Base-by-base conservation (phyloP, 768 basidiomycete species). In the Russula sp. region DNA sequence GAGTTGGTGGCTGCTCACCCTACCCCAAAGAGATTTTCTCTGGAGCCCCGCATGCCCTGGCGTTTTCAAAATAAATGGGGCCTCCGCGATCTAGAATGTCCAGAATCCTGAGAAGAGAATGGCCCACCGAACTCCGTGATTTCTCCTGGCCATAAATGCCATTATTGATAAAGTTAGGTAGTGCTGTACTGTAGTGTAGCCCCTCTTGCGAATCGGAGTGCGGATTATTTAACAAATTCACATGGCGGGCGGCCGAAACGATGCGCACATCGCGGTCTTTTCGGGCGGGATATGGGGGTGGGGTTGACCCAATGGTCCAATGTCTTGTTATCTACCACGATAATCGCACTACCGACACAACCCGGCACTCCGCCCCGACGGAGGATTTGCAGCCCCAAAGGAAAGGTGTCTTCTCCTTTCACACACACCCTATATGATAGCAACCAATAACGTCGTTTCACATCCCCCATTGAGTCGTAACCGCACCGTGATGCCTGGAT, bases 101-200 rank as follows among this genome's bases (percentile, higher is more conserved):
- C 25, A 36, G 54, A 35, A 36, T 5, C 14, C 25, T 46, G 43
- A 48, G 46, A 55, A 29, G 25, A 29, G 25, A 46, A 47, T 35
- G 11, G 43, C 45, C 38, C n/a, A 32, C 29, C 10, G 11, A 47
- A 62, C 38, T 58, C 56, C 50, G 61, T 58, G 56, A 61, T 61
- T 49, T 36, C 18, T 50, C 43, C 35, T 55, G 43, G 14, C 34
- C 35, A 22, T 11, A 20, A n/a, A n/a, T n/a, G n/a, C n/a, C n/a
- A n/a, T n/a, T n/a, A n/a, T 43, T 32, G 43, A 45, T 20, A 10
- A 5, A 5, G 20, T 14, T 16, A 41, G 14, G 6, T 41, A 16
- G 39, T 16, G 7, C 14, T 41, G n/a, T n/a, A n/a, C n/a, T n/a
- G n/a, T n/a, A n/a, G n/a, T n/a, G n/a, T n/a, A 41, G 16, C 39